A percentile compares a stretch with the other conserved stretches of the same genome.
Conservation (phyloP, 306 rosid species). For the Sphenostylis stenocarpa region DNA sequence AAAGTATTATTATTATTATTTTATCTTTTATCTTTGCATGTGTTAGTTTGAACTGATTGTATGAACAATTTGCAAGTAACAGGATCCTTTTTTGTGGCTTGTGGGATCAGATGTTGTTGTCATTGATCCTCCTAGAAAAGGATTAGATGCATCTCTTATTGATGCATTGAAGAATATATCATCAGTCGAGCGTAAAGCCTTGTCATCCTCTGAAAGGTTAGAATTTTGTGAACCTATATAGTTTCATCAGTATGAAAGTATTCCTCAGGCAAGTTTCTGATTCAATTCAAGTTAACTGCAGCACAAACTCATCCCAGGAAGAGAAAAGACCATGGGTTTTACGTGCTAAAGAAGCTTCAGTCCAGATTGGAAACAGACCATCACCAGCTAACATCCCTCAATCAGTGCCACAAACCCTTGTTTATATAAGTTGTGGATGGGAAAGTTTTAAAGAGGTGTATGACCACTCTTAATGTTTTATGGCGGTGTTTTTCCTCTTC, state of each 20-base stretch:
- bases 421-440: slow-evolving; percentile 99
- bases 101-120: slow-evolving; percentile 84
- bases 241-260: slow-evolving; percentile 26
- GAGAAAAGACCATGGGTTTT: slow-evolving; percentile 98
- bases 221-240: slow-evolving; percentile 32
- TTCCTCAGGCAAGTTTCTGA: slow-evolving; percentile 35
- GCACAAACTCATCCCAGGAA: slow-evolving; percentile 60
- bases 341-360: slow-evolving; percentile 82
- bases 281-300: slow-evolving; percentile 42
- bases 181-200: slow-evolving; percentile 54
- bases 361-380: slow-evolving; percentile 62
- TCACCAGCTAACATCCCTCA: slow-evolving; percentile 39
- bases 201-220: slow-evolving; percentile 63
- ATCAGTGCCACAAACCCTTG: slow-evolving; percentile 78
- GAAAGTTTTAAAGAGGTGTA: slow-evolving; percentile 97
- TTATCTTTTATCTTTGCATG: background rate
- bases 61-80: slow-evolving; percentile 39
- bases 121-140: slow-evolving; percentile 97
- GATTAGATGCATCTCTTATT: slow-evolving; percentile 75
- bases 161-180: slow-evolving; percentile 60
- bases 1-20: slow-evolving; percentile 4
- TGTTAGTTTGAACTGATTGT: slow-evolving; percentile 34
- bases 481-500: slow-evolving; percentile 13
- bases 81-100: slow-evolving; percentile 92
- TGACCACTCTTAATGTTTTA: background rate